phyloP scores from a whole-genome alignment of 148 eudicot species.

The Rhododendron mucronatum region DNA sequence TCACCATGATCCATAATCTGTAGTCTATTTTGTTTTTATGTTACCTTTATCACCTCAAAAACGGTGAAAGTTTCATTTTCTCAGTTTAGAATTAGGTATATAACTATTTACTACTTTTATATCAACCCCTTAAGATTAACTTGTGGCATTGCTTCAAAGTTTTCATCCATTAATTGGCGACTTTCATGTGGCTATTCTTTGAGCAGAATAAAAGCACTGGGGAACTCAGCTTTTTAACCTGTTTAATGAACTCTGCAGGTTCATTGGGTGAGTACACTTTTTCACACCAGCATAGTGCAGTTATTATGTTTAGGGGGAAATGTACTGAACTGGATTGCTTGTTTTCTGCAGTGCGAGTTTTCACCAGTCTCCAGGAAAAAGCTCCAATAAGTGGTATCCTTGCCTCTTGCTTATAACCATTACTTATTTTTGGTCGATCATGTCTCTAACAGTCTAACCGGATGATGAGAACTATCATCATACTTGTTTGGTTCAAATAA shows the following conservation, averaged over 20 bases:
- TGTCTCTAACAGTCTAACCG: not conserved
- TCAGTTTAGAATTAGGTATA: not conserved
- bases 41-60: not conserved
- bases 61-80: not conserved
- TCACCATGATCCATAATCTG: not conserved
- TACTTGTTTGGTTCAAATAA: not conserved
- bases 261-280: conserved; percentile 64
- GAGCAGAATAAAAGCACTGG: conserved; percentile 93
- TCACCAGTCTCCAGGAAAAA: conserved; percentile 92
- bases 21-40: not conserved
- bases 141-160: not conserved
- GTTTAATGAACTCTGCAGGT: conserved; percentile 86
- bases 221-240: conserved; percentile 84
- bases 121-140: not conserved
- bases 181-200: not conserved
- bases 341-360: conserved; percentile 73
- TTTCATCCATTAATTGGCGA: not conserved
- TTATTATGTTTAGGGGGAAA: not conserved
- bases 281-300: not conserved
- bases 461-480: not conserved
- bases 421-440: not conserved
- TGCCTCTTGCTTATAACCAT: conserved; percentile 3
- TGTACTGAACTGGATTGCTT: not conserved
- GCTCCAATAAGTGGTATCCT: conserved; percentile 91
- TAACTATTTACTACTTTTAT: not conserved